Percentiles rank a stretch among this genome's conserved stretches.
These are phyloP conservation scores for Claviceps pazoutovae DNA, from an alignment of 2,329 filamentous ascomycete genomes.

Conservation along the genomic window DNA sequence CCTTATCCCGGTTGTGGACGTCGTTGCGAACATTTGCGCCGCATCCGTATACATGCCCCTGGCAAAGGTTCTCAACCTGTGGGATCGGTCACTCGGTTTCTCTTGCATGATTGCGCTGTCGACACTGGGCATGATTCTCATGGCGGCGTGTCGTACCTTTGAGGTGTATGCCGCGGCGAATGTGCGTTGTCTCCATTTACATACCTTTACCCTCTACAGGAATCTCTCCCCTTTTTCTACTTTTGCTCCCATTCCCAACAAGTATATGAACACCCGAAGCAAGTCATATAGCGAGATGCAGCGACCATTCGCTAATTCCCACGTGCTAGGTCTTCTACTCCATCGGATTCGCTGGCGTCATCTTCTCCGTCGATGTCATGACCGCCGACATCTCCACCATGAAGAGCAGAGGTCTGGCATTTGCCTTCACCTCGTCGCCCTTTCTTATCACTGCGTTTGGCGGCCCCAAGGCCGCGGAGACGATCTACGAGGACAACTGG, in stretches of 20 bases:
- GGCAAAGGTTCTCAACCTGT: constrained; percentile 48
- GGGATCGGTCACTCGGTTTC: constrained; percentile 48
- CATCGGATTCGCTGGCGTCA: constrained; percentile 44
- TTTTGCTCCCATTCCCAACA: neutral
- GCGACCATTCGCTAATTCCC: neutral
- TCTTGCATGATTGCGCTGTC: constrained; percentile 35
- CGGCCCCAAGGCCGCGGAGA: constrained; percentile 20
- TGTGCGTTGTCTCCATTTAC: constrained; percentile 8
- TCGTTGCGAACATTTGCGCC: constrained; percentile 38
- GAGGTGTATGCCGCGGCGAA: constrained; percentile 37
- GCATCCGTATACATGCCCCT: constrained; percentile 49
- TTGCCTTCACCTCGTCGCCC: constrained; percentile 25
- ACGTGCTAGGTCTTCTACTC: constrained; percentile 43
- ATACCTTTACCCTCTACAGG: neutral
- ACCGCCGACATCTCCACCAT: constrained; percentile 45
- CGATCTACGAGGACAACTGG: constrained; percentile 18
- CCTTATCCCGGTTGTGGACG: constrained; percentile 36
- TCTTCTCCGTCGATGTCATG: constrained; percentile 49
- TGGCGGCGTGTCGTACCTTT: constrained; percentile 38
- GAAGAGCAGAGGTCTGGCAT: constrained; percentile 24
- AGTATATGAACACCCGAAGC: neutral
- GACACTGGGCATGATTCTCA: constrained; percentile 39
- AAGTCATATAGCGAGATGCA: too few species aligned
- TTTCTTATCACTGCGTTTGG: constrained; percentile 33
- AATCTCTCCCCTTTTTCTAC: neutral